Conservation (phyloP, 306 rosid species). For the Sicyos baderoa region DNA sequence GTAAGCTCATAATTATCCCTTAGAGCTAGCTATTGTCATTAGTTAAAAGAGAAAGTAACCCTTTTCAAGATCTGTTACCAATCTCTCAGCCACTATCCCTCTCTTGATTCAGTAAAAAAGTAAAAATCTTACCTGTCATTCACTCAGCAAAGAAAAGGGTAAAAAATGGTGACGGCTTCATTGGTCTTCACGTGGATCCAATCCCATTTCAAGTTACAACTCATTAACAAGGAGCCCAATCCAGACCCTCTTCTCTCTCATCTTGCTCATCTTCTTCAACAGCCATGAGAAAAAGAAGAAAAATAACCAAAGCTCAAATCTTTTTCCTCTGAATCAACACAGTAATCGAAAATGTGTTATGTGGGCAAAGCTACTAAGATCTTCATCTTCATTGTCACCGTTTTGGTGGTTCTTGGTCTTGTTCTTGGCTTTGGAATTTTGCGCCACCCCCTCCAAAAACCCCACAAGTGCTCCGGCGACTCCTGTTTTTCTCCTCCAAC, state of each 20-base stretch:
- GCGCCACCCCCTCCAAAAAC: conserved; percentile 36
- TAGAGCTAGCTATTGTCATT: neutral
- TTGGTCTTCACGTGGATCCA: conserved; percentile 38
- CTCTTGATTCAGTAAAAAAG: conserved; percentile 13
- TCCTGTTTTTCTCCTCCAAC: conserved; percentile 44
- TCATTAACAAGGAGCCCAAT: no score
- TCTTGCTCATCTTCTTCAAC: conserved; percentile 17
- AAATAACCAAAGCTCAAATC: no score
- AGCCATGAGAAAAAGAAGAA: conserved; percentile 83
- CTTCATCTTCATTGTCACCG: conserved; percentile 88
- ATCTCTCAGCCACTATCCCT: conserved; percentile 2
- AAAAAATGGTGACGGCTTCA: neutral
- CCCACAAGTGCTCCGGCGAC: conserved; percentile 43
- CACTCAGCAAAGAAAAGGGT: neutral
- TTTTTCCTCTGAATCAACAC: no score
- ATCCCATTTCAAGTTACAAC: conserved; percentile 14
- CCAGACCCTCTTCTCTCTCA: conserved; percentile 16
- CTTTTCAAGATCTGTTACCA: neutral
- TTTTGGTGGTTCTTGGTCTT: conserved; percentile 54
- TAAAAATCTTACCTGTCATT: conserved; percentile 14
- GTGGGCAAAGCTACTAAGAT: conserved; percentile 99
- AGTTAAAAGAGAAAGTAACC: neutral
- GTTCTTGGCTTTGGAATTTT: conserved; percentile 57
- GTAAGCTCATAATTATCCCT: no score
- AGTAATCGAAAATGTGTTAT: conserved; percentile 49